phyloP scores from a whole-genome alignment of 192 early-diverging fungal species.

The Phycomyces blakesleeanus region DNA sequence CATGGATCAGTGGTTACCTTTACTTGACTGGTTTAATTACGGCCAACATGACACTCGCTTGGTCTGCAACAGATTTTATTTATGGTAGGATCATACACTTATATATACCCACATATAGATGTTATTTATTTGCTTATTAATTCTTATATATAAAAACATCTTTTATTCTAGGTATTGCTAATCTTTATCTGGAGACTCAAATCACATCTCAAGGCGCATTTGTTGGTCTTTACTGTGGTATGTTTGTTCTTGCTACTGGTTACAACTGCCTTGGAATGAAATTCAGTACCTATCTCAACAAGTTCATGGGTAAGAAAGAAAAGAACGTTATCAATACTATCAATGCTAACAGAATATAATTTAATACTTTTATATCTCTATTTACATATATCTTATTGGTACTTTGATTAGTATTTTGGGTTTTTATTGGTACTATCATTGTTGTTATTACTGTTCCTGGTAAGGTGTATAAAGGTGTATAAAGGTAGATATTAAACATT shows the following conservation, averaged over 20 bases:
- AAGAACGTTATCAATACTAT: neutral
- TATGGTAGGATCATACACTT: constrained; percentile 36
- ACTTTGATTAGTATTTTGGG: constrained; percentile 32
- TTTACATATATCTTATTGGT: no score
- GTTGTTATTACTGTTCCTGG: constrained; percentile 35
- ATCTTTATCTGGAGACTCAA: constrained; percentile 23
- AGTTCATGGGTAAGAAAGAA: constrained; percentile 21
- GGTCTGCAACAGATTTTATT: constrained; percentile 35
- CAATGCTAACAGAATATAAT: no score
- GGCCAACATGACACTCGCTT: constrained; percentile 32
- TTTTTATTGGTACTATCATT: constrained; percentile 40
- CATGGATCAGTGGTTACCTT: constrained; percentile 22
- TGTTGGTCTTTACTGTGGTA: constrained; percentile 40
- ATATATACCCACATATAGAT: no score
- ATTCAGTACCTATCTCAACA: constrained; percentile 37
- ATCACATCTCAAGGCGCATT: constrained; percentile 37
- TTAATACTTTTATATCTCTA: no score
- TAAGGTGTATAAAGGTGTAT: neutral
- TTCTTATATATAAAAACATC: no score
- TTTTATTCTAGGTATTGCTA: constrained; percentile 30
- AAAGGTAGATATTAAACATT: no score
- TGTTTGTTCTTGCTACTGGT: neutral
- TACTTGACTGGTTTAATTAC: constrained; percentile 18
- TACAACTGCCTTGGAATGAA: constrained; percentile 35
- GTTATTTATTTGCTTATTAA: no score